Evolutionary conservation across 495 filamentous ascomycete species (phyloP), one percentile per base, ranked within the genome.

Genomic region (Podospora australis): DNA sequence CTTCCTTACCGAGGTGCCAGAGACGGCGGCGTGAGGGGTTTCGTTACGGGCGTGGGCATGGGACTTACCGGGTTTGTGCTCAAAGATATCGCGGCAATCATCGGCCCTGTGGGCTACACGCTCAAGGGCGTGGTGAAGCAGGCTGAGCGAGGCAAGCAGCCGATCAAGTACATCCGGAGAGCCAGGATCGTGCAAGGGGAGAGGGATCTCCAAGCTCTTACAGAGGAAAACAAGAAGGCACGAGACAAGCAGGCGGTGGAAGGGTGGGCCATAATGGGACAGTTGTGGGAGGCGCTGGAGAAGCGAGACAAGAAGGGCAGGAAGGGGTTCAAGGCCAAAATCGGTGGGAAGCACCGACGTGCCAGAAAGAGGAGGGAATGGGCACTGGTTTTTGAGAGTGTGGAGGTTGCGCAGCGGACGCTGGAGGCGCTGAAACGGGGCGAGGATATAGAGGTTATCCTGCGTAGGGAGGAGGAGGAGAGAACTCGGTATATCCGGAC

Each of bases 1-100:
- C 79, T 88, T 25, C 87, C 88, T 0, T 69, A 77, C 28, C 72
- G 72, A 1, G 87, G 83, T 0, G 82, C 75, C 3, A 74, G 74
- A 23, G 62, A 74, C 9, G 70, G 79, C 1, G 73, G 78, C 2
- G 54, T 78, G 0, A 54, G 75, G 3, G 87, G 87, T 0, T 77
- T 79, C 26, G 58, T 80, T 1, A 77, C 75, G 49, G 88, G 88
- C 2, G 58, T 89, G 1, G 85, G 81, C 1, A 90, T 86, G 71
- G 88, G 88, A 2, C 54, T 88, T 1, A 80, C 83, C 2, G 84
- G 88, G 0, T 76, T 89, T 20, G 73, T 88, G 4, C 70, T 90
- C 2, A 90, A 90, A 63, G 71, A 83, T 44, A 65, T 84, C 13
- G 72, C 80, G 10, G 85, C 83, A 1, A 46, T 85, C 0, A 56